Conservation (phyloP, 1,284 basidiomycete species). For the Pseudozyma pruni region DNA sequence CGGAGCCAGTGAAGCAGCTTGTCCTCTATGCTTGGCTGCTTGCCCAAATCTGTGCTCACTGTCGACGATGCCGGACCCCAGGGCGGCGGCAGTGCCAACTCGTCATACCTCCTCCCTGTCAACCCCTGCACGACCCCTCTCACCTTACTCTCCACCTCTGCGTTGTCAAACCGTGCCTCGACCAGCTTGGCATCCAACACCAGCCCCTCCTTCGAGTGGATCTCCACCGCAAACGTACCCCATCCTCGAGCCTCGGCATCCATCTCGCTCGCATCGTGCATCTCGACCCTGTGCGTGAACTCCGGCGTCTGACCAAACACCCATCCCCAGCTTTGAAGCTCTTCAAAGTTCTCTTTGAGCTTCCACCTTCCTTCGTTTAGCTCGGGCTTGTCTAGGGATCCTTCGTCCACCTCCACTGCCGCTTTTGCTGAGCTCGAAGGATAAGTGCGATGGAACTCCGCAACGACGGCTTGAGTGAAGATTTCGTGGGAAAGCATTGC, state of each 20-base stretch:
- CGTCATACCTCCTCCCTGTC: conserved; percentile 42
- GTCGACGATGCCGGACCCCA: conserved; percentile 26
- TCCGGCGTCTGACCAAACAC: conserved; percentile 92
- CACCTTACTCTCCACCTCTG: conserved; percentile 16
- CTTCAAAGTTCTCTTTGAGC: conserved; percentile 41
- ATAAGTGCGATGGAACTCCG: conserved; percentile 79
- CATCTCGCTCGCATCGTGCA: conserved; percentile 18
- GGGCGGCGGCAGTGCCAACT: conserved; percentile 41
- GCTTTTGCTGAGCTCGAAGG: not conserved
- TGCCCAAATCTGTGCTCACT: no score
- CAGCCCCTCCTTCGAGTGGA: conserved; percentile 48
- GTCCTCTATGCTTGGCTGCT: not conserved
- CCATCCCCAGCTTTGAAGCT: conserved; percentile 87
- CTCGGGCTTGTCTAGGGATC: conserved; percentile 1
- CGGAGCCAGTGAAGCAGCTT: conserved; percentile 27
- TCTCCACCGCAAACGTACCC: conserved; percentile 34
- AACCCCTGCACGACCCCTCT: conserved; percentile 13
- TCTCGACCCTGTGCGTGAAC: conserved; percentile 73
- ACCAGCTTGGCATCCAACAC: conserved; percentile 38
- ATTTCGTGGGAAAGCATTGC: conserved; percentile 74
- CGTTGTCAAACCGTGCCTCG: conserved; percentile 21
- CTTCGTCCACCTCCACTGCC: conserved; percentile 37
- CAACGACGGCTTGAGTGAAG: conserved; percentile 79
- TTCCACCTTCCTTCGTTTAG: conserved; percentile 25
- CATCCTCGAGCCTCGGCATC: conserved; percentile 4